Evolutionary conservation across 208 protist genomes (phyloP), one percentile per base, ranked within the genome.

Genomic region (Wallacemonas collosoma): DNA sequence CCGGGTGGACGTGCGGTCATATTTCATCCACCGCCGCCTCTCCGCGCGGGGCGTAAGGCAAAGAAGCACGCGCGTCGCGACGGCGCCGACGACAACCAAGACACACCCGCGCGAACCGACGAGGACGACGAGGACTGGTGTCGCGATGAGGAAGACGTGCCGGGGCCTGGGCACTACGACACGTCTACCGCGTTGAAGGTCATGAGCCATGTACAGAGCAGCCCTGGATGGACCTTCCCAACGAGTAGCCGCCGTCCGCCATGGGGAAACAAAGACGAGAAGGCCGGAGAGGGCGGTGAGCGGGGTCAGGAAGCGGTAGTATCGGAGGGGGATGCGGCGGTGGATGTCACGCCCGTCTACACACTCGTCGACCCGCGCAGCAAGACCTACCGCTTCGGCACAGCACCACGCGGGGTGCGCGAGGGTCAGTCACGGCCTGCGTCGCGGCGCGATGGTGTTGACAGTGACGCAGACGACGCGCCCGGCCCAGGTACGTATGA

Each of bases 401-500:
- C 73, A 15, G 74, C 84, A 17, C 71, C 80, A n/a, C 87, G 84
- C 55, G 63, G 75, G 9, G 5, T 77, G 1, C 5, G 62, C 44
- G 66, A 63, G 17, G 56, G 26, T 51, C 70, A 6, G 8, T 50
- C 45, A 26, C 0, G 26, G 26, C 26, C 26, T 26, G 26, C 26
- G 26, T 26, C 26, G 26, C 26, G 26, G 26, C 26, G 26, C 26
- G 26, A 26, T 26, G 26, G 26, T 26, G 26, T 26, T 26, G 26
- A 26, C 26, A 26, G 26, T 26, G 26, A 26, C 36, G 43, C 35
- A 15, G 4, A 41, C 17, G 47, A 1, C 5, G 44, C 64, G 38
- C 82, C 79, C 17, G 82, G 82, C 4, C 82, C 82, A 0, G 82
- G 77, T 15, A 75, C 73, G 26, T 87, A 86, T 70, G 67, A 69